These are phyloP conservation scores for Cystofilobasidium macerans DNA, from an alignment of 768 basidiomycete genomes.

Conservation along the genomic window DNA sequence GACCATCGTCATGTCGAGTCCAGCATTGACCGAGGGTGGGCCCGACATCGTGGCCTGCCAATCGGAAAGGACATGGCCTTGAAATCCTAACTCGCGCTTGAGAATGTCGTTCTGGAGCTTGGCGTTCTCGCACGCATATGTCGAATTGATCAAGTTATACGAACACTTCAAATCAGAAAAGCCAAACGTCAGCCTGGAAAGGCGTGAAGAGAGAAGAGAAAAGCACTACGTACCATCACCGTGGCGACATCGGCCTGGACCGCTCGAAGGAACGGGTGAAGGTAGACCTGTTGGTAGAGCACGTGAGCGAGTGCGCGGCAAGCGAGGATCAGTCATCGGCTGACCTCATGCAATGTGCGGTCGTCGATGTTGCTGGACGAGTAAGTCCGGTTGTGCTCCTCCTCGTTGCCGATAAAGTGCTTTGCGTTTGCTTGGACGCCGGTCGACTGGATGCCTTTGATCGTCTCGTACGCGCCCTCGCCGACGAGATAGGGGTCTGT, in stretches of 20 bases:
- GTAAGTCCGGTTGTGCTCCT: conserved; percentile 40
- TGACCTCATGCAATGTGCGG: conserved; percentile 64
- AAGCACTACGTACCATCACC: conserved; percentile 64
- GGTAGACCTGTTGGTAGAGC: too few relatives aligned
- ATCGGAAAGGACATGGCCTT: conserved; percentile 43
- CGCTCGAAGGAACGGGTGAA: conserved; percentile 30
- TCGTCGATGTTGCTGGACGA: conserved; percentile 61
- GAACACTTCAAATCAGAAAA: too few relatives aligned
- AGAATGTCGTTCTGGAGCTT: conserved; percentile 61
- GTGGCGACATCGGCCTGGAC: conserved; percentile 63
- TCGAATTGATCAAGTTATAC: conserved; percentile 43
- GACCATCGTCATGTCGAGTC: conserved; percentile 39
- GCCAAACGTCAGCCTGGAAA: neutral
- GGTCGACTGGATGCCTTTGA: conserved; percentile 43
- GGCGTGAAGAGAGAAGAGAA: neutral
- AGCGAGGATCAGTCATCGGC: too few relatives aligned
- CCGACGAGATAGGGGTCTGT: conserved; percentile 80
- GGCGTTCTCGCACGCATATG: conserved; percentile 65
- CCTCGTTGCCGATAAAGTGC: conserved; percentile 40
- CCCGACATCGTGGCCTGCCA: conserved; percentile 44
- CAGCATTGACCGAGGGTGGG: conserved; percentile 21
- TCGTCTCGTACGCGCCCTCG: conserved; percentile 62
- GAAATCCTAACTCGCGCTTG: conserved; percentile 65
- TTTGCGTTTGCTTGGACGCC: conserved; percentile 49
- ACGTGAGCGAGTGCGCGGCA: too few relatives aligned